Percentiles rank a stretch among this genome's conserved stretches.
These are phyloP conservation scores for Jasminum sambac DNA, from an alignment of 257 asterid genomes.

Conservation along the genomic window DNA sequence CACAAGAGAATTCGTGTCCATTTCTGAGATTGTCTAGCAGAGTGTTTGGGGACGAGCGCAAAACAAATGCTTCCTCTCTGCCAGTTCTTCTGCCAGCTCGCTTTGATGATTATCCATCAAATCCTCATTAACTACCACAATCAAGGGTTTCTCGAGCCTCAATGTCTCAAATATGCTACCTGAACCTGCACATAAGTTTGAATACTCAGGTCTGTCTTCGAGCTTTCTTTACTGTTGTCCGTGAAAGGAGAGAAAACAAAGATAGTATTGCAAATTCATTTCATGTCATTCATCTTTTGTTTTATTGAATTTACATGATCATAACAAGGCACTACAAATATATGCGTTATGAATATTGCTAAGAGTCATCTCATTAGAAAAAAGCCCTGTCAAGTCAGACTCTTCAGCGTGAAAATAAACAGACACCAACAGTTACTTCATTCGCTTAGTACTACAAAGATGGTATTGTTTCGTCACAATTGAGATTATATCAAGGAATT, in stretches of 20 bases:
- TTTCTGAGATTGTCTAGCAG: constrained; percentile 47
- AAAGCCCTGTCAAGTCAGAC: not conserved
- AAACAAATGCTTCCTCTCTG: constrained; percentile 76
- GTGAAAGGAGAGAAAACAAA: not conserved
- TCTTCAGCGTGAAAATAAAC: not conserved
- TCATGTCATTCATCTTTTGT: not conserved
- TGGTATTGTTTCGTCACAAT: not conserved
- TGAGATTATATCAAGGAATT: not conserved
- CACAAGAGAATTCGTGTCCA: constrained; percentile 61
- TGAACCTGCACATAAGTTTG: constrained; percentile 50
- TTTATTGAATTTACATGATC: not conserved
- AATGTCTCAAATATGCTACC: constrained; percentile 98
- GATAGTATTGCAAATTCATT: not conserved
- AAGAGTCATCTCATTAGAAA: not conserved
- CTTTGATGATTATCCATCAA: constrained; percentile 98
- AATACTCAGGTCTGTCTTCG: not conserved
- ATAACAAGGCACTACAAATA: not conserved
- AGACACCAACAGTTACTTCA: not conserved
- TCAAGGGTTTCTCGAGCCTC: constrained; percentile 61
- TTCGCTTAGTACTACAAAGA: not conserved
- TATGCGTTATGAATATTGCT: not conserved
- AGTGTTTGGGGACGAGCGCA: constrained; percentile 82
- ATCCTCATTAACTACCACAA: constrained; percentile 91
- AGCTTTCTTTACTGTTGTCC: not conserved
- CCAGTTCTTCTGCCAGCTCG: constrained; percentile 93